Evolutionary conservation across 331 rosid species (phyloP).

Genomic region (Malus hybrid): DNA sequence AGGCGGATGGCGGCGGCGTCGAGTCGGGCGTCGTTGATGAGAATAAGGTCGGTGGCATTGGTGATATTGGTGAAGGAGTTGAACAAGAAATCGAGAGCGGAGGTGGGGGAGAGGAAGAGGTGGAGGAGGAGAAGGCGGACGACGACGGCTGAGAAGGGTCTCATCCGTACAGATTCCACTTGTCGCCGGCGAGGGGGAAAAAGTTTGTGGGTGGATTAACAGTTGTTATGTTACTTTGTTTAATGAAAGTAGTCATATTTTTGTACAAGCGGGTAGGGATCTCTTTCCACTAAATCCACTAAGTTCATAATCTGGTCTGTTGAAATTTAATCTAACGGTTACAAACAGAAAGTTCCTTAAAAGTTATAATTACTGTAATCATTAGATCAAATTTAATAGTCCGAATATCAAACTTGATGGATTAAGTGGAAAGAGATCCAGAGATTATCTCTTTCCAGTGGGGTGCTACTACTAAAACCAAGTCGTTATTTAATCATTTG

Average conservation of each 20-base stretch:
- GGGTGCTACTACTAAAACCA: background rate
- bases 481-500: background rate
- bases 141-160: background rate
- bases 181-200: background rate
- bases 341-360: no score
- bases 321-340: no score
- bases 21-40: conserved; percentile 55
- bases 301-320: no score
- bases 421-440: no score
- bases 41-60: conserved; percentile 43
- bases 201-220: background rate
- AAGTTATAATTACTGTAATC: no score
- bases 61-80: conserved; percentile 43
- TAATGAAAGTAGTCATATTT: background rate
- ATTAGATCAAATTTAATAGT: no score
- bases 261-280: background rate
- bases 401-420: no score
- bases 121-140: background rate
- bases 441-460: no score
- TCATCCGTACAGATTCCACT: conserved; percentile 16
- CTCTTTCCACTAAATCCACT: no score
- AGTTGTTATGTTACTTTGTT: background rate
- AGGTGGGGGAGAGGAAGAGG: conserved; percentile 10
- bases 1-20: conserved; percentile 58
- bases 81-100: conserved; percentile 46